These are phyloP conservation scores for Fusarium keratoplasticum DNA, from an alignment of 2,329 filamentous ascomycete species.

Conservation along the genomic window DNA sequence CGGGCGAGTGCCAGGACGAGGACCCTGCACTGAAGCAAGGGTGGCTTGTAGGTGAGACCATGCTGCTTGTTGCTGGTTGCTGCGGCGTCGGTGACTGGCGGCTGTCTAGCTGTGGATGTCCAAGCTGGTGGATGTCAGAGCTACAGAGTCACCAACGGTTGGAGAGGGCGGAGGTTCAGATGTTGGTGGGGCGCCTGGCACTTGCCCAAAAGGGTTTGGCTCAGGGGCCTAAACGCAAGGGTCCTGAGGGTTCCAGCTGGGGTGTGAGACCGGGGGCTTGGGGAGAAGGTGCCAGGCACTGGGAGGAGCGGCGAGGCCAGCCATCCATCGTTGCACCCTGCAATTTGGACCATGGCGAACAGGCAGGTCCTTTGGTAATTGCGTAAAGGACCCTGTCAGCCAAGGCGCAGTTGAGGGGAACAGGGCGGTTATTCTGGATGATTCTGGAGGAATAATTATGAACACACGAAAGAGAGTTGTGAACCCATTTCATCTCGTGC, in stretches of 20 bases:
- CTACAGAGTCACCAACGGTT: constrained; percentile 26
- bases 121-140: constrained; percentile 13
- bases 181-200: constrained; percentile 29
- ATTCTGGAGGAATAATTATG: background rate
- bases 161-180: constrained; percentile 30
- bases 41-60: constrained; percentile 17
- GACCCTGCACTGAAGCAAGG: constrained; percentile 6
- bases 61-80: constrained; percentile 25
- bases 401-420: background rate
- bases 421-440: background rate
- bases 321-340: constrained; percentile 24
- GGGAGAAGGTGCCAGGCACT: constrained; percentile 13
- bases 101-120: constrained; percentile 25
- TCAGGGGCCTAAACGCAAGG: constrained; percentile 33
- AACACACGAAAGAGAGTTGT: background rate
- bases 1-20: constrained; percentile 13
- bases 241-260: background rate
- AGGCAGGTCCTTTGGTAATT: background rate
- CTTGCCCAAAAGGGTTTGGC: constrained; percentile 32
- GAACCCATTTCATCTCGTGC: background rate
- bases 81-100: constrained; percentile 19
- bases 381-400: background rate
- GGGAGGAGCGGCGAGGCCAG: background rate
- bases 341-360: constrained; percentile 21
- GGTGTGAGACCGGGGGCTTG: constrained; percentile 17